These are phyloP conservation scores for Calycina marina DNA, from an alignment of 2,329 filamentous ascomycete genomes.

Conservation along the genomic window DNA sequence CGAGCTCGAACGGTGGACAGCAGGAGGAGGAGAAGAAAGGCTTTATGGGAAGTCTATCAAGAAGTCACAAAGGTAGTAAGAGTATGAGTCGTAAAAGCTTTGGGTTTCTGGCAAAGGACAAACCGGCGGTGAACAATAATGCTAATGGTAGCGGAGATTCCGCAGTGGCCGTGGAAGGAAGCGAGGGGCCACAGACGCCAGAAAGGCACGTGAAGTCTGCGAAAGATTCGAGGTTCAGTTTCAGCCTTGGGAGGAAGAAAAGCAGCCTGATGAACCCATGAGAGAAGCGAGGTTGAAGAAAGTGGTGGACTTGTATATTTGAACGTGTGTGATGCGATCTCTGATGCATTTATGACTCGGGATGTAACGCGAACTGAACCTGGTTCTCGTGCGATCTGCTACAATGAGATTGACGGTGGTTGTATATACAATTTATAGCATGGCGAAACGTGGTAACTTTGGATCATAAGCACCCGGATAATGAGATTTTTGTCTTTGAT, in stretches of 20 bases:
- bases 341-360: no score
- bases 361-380: no score
- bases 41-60: conserved; percentile 17
- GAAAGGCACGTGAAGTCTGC: conserved; percentile 33
- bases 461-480: no score
- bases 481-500: no score
- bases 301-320: no score
- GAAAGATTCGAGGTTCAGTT: conserved; percentile 48
- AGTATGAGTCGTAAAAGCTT: conserved; percentile 65
- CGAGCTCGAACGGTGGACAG: conserved; percentile 5
- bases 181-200: conserved; percentile 15
- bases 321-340: no score
- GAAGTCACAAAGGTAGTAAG: conserved; percentile 59
- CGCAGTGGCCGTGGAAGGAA: conserved; percentile 17
- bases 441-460: no score
- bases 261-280: conserved; percentile 34
- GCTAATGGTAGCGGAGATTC: conserved; percentile 6
- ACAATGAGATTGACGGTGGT: no score
- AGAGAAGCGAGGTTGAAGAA: no score
- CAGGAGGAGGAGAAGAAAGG: conserved; percentile 26
- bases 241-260: conserved; percentile 48
- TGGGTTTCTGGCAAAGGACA: conserved; percentile 41
- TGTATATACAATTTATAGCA: no score
- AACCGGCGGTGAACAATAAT: conserved; percentile 6
- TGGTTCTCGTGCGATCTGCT: no score